Base-by-base conservation (phyloP, 208 protist genomes). In the Leishmania tarentolae region DNA sequence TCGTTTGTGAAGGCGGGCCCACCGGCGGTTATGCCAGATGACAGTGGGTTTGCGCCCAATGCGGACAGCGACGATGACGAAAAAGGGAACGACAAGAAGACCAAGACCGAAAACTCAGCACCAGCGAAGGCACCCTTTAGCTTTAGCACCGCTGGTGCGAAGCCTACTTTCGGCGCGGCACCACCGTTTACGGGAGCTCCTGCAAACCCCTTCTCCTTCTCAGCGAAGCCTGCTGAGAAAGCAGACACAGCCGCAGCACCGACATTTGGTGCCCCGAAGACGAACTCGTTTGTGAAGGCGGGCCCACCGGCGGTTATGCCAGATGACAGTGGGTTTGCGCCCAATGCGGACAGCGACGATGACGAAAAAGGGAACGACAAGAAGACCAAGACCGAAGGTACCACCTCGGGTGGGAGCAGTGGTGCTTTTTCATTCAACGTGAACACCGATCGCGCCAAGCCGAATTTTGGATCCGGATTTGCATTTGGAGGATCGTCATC, bases 281-380 rank as follows among this genome's bases (percentile, higher is more conserved):
- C 17, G 28, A 86, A 83, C 74, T 61, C 72, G 11, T 95, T 95
- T 84, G 71, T 88, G 53, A 90, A 93, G 79, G 44, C 76, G 24
- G 91, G 93, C 7, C 91, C 88, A 17, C 82, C 91, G 2, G 90
- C 85, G 0, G 91, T 91, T 19, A 92, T 95, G 11, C 79, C 85
- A 9, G 87, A 91, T 8, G 93, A 97, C 83, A 78, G 87, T 79
- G 93, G 91, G 42, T 97, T 97, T 79, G 93, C 93, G 1, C 81
- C 92, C 5, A 79, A 86, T 78, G 87, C 90, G 37, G 89, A 90
- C 77, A 92, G 86, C 66, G 88, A 93, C 53, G 90, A 93, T 74
- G 88, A 89, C 24, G 80, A 84, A 35, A 47, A 68, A 19, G 81
- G 80, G 24, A 81, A 92, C 74, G 87, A 89, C 24, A 79, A 84